Conservation (phyloP, 345 rosid species). For the Citrus mangshanensis region DNA sequence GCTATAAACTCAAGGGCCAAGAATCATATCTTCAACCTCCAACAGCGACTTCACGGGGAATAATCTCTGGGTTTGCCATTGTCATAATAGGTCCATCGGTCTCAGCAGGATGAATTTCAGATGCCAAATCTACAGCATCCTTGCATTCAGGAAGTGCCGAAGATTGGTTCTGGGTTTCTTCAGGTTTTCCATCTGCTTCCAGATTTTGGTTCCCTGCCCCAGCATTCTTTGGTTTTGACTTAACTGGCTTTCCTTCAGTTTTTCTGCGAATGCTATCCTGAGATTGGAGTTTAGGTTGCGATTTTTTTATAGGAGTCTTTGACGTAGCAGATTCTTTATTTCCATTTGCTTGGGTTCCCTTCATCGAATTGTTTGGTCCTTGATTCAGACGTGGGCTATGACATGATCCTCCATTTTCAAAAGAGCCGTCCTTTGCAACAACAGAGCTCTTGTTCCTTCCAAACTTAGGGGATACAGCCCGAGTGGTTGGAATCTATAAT, state of each 20-base stretch:
- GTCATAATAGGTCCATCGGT: conserved; percentile 25
- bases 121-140: conserved; percentile 16
- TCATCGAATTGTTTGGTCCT: conserved; percentile 31
- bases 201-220: conserved; percentile 17
- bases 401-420: conserved; percentile 33
- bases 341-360: conserved; percentile 34
- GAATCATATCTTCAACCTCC: conserved; percentile 47
- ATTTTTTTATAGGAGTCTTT: conserved; percentile 45
- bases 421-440: conserved; percentile 29
- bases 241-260: conserved; percentile 29
- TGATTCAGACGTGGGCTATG: conserved; percentile 34
- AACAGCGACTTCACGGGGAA: conserved; percentile 53
- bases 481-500: conserved; percentile 80
- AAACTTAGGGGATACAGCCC: conserved; percentile 86
- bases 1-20: conserved; percentile 15
- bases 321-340: conserved; percentile 36
- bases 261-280: conserved; percentile 24
- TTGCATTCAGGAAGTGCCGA: conserved; percentile 19
- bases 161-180: conserved; percentile 32
- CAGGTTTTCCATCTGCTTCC: conserved; percentile 26
- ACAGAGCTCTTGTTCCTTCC: conserved; percentile 69
- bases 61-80: conserved; percentile 45
- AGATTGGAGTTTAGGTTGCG: conserved; percentile 43
- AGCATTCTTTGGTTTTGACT: conserved; percentile 37
- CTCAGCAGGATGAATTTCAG: conserved; percentile 26